Percentiles rank a stretch among this genome's conserved stretches.
phyloP scores from a whole-genome alignment of 805 yeast genomes.

The Metschnikowia gruessii region DNA sequence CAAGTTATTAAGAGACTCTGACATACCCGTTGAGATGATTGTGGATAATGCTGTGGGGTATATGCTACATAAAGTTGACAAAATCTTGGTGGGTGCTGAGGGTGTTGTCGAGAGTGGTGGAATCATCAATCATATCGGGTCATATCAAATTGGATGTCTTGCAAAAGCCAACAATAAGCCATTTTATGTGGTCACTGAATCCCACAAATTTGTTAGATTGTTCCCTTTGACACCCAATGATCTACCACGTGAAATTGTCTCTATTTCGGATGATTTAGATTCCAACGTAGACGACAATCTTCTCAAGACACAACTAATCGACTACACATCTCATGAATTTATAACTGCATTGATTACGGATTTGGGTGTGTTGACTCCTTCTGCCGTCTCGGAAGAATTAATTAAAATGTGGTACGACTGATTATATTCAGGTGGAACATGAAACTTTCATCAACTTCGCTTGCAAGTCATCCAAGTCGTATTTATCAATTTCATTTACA shows the following conservation, averaged over 20 bases:
- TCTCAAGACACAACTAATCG: slow-evolving; percentile 49
- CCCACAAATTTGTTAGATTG: slow-evolving; percentile 94
- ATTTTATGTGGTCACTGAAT: slow-evolving; percentile 88
- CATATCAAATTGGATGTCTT: slow-evolving; percentile 89
- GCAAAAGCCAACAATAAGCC: slow-evolving; percentile 92
- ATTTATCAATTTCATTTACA: slow-evolving; percentile 26
- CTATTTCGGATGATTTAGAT: slow-evolving; percentile 22
- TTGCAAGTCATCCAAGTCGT: slow-evolving; percentile 43
- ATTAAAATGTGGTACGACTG: slow-evolving; percentile 97
- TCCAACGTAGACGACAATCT: slow-evolving; percentile 22
- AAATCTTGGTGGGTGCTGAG: slow-evolving; percentile 95
- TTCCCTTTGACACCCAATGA: slow-evolving; percentile 94
- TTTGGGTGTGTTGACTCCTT: slow-evolving; percentile 93
- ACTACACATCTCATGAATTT: slow-evolving; percentile 93
- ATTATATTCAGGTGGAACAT: slow-evolving; percentile 1
- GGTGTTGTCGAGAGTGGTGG: slow-evolving; percentile 99
- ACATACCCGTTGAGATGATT: slow-evolving; percentile 83
- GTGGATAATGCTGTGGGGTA: slow-evolving; percentile 94
- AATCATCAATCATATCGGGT: slow-evolving; percentile 90
- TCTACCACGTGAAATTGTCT: slow-evolving; percentile 52
- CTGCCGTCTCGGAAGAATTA: slow-evolving; percentile 97
- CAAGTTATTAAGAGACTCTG: slow-evolving; percentile 57
- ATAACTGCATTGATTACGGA: slow-evolving; percentile 96
- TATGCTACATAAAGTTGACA: slow-evolving; percentile 86
- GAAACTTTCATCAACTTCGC: neutral